Conservation (phyloP, 225 moss, liverwort and hornwort species). For the Polytrichum formosum region DNA sequence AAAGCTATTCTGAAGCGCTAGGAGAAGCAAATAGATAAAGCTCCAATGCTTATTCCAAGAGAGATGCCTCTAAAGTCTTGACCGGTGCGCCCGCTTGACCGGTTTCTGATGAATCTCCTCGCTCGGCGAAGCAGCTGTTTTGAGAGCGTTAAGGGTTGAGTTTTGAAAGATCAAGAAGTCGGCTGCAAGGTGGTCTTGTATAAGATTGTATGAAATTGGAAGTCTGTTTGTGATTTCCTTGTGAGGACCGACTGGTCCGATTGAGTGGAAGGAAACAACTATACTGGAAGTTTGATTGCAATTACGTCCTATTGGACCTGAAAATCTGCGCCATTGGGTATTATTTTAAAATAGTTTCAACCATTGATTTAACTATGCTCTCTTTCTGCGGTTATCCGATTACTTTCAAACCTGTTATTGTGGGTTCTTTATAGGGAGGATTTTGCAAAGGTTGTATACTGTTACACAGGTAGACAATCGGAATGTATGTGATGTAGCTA, state of each 20-base stretch:
- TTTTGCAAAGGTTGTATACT: no score
- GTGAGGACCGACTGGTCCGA: constrained; percentile 60
- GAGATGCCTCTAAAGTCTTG: constrained; percentile 66
- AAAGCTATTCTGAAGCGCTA: constrained; percentile 82
- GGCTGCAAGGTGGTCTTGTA: constrained; percentile 59
- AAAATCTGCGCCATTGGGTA: no score
- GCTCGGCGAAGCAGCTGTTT: constrained; percentile 82
- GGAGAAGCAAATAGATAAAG: constrained; percentile 84
- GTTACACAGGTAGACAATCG: no score
- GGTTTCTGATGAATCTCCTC: constrained; percentile 75
- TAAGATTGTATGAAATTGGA: constrained; percentile 29
- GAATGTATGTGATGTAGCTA: no score
- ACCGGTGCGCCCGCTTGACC: constrained; percentile 34
- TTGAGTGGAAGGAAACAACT: constrained; percentile 53
- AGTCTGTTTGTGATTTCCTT: constrained; percentile 75
- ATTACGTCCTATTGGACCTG: neutral
- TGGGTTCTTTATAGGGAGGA: no score
- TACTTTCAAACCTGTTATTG: no score
- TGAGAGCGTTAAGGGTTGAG: constrained; percentile 49
- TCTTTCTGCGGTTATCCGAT: no score
- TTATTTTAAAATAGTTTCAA: no score
- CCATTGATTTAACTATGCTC: no score
- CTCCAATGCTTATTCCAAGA: constrained; percentile 86
- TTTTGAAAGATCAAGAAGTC: constrained; percentile 42
- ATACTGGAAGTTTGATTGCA: constrained; percentile 11